Conservation (phyloP, 139 green algal species). For the Pedinophyceae sp. region DNA sequence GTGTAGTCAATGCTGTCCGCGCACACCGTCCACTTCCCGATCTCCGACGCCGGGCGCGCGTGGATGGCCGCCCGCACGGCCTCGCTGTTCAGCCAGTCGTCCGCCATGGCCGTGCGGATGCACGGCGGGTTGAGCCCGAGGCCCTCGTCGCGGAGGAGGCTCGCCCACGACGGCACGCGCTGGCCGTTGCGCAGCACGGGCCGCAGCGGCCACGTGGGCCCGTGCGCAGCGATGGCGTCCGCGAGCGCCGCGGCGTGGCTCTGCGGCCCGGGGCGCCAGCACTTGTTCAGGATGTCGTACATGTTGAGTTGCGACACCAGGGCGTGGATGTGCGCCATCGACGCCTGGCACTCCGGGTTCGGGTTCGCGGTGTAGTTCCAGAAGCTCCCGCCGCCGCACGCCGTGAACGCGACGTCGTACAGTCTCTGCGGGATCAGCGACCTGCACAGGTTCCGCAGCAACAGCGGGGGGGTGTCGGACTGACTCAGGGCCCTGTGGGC, state of each 20-base stretch:
- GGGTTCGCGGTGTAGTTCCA: slow-evolving; percentile 35
- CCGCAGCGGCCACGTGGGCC: slow-evolving; percentile 29
- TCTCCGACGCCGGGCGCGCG: slow-evolving; percentile 14
- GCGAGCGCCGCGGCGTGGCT: slow-evolving; percentile 8
- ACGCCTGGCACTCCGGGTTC: slow-evolving; percentile 4
- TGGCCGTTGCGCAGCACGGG: slow-evolving; percentile 7
- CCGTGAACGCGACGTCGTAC: neutral
- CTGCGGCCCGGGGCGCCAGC: slow-evolving; percentile 20
- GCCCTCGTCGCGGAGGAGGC: slow-evolving; percentile 13
- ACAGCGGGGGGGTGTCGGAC: too few species aligned
- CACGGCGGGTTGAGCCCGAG: too few species aligned
- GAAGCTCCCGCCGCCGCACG: slow-evolving; percentile 34
- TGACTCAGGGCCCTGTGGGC: too few species aligned
- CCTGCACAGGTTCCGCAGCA: too few species aligned
- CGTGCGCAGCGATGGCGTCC: too few species aligned
- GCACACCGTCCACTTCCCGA: slow-evolving; percentile 14
- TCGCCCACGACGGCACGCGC: slow-evolving; percentile 26
- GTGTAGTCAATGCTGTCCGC: slow-evolving; percentile 34
- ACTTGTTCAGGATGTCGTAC: slow-evolving; percentile 41
- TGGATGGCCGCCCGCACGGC: slow-evolving; percentile 38
- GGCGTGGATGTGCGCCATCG: slow-evolving; percentile 1
- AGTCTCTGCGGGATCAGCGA: too few species aligned
- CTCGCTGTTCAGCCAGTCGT: slow-evolving; percentile 39
- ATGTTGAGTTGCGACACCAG: too few species aligned
- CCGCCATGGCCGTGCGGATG: slow-evolving; percentile 12